phyloP scores from a whole-genome alignment of 2,329 filamentous ascomycete species.

The Zalaria obscura region DNA sequence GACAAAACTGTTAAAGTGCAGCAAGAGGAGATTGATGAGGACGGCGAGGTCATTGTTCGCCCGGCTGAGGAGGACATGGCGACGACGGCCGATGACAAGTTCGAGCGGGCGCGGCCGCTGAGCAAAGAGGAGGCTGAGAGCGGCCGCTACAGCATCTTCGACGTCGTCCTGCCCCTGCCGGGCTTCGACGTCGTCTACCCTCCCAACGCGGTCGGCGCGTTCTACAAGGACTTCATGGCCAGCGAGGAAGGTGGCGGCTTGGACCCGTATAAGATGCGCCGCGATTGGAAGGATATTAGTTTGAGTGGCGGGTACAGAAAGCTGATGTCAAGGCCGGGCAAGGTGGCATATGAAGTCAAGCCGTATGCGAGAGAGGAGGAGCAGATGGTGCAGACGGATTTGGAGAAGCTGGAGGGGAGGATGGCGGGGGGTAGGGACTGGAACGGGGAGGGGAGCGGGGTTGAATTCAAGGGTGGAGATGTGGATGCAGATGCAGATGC shows the following conservation, averaged over 20 bases:
- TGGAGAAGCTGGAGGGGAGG: conserved; percentile 46
- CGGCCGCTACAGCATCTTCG: conserved; percentile 67
- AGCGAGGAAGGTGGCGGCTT: conserved; percentile 62
- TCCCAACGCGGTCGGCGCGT: conserved; percentile 65
- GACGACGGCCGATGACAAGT: conserved; percentile 38
- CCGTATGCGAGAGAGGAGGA: conserved; percentile 57
- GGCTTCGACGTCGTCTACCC: conserved; percentile 86
- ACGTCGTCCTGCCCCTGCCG: conserved; percentile 82
- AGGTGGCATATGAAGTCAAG: conserved; percentile 53
- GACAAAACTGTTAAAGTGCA: conserved; percentile 25
- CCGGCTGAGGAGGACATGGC: conserved; percentile 44
- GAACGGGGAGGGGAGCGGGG: conserved; percentile 9
- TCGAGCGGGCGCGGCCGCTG: conserved; percentile 57
- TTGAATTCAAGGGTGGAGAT: conserved; percentile 1
- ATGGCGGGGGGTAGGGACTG: conserved; percentile 11
- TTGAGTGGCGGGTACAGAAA: conserved; percentile 82
- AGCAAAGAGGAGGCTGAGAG: conserved; percentile 64
- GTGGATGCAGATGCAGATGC: conserved; percentile 10
- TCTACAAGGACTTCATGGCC: conserved; percentile 77
- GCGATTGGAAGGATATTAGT: conserved; percentile 74
- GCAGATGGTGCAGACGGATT: conserved; percentile 80
- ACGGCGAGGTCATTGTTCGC: conserved; percentile 52
- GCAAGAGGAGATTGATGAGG: conserved; percentile 36
- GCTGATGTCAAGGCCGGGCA: conserved; percentile 56
- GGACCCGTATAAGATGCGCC: conserved; percentile 75